Evolutionary conservation across 768 basidiomycete species (phyloP).

Genomic region (Mycena crocata): DNA sequence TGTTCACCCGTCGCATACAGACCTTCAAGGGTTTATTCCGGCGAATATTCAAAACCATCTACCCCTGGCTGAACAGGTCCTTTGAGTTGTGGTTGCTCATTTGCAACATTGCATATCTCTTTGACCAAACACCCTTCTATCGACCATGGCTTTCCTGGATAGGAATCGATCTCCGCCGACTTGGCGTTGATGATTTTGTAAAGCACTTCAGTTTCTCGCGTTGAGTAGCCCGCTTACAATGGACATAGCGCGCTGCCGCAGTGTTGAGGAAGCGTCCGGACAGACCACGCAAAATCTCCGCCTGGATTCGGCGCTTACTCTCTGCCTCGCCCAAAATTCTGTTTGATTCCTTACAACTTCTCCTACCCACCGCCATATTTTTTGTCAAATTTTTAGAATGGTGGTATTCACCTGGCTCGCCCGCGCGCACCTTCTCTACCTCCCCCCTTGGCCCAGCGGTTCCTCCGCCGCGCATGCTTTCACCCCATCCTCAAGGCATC

Average conservation of each 20-base stretch:
- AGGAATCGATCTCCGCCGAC: conserved; percentile 83
- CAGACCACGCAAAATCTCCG: conserved; percentile 46
- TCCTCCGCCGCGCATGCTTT: conserved; percentile 81
- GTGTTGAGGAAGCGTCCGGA: conserved; percentile 45
- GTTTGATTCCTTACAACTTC: conserved; percentile 81
- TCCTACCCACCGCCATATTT: conserved; percentile 92
- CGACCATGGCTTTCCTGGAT: conserved; percentile 93
- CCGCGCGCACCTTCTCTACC: conserved; percentile 76
- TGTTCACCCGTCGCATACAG: conserved; percentile 51
- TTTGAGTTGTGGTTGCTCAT: conserved; percentile 87
- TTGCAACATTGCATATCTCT: conserved; percentile 91
- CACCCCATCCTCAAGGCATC: conserved; percentile 79
- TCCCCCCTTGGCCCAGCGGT: conserved; percentile 75
- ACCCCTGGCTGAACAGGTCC: conserved; percentile 84
- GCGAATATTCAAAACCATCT: conserved; percentile 74
- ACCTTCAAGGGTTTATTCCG: conserved; percentile 65
- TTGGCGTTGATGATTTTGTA: conserved; percentile 84
- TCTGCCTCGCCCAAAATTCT: conserved; percentile 68
- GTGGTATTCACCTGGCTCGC: conserved; percentile 98
- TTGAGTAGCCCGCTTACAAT: conserved; percentile 20
- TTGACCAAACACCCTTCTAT: conserved; percentile 87
- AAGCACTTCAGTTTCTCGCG: conserved; percentile 40
- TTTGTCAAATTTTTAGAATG: conserved; percentile 97
- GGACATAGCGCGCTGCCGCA: conserved; percentile 53
- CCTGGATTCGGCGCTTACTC: conserved; percentile 60